Percentiles rank a stretch among this genome's conserved stretches.
These are phyloP conservation scores for Colletotrichum eleusines DNA, from an alignment of 2,329 filamentous ascomycete genomes.

Conservation along the genomic window DNA sequence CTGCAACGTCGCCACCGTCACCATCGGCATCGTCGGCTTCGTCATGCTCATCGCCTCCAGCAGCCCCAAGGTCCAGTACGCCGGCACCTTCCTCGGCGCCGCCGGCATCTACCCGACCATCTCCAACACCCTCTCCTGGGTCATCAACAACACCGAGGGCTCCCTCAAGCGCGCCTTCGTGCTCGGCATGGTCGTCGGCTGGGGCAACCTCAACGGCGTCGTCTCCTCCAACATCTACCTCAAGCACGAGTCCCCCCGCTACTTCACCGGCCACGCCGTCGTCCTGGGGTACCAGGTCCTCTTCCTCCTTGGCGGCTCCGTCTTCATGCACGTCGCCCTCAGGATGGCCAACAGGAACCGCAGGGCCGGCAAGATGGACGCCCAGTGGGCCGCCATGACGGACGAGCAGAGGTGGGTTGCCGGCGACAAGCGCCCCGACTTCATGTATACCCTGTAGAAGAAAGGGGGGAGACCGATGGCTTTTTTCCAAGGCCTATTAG, in stretches of 20 bases:
- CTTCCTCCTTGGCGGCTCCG: conserved; percentile 73
- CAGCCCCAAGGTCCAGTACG: conserved; percentile 71
- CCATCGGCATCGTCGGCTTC: conserved; percentile 75
- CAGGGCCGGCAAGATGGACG: conserved; percentile 65
- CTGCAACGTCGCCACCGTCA: conserved; percentile 73
- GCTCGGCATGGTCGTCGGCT: conserved; percentile 80
- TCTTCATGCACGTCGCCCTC: conserved; percentile 71
- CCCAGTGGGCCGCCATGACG: conserved; percentile 66
- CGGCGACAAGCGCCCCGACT: conserved; percentile 64
- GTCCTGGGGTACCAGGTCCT: conserved; percentile 74
- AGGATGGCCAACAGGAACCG: conserved; percentile 71
- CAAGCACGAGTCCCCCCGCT: conserved; percentile 47
- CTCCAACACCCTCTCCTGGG: conserved; percentile 78
- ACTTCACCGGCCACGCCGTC: conserved; percentile 67
- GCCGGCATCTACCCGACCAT: conserved; percentile 79
- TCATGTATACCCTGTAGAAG: conserved; percentile 50
- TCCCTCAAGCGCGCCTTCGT: conserved; percentile 76
- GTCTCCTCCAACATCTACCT: conserved; percentile 76
- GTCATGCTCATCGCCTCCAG: conserved; percentile 70
- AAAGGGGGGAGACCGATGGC: no score
- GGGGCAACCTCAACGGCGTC: conserved; percentile 81
- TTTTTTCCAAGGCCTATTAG: not conserved
- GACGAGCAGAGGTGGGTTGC: conserved; percentile 66
- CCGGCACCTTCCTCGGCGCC: conserved; percentile 76
- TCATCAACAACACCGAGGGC: conserved; percentile 75